Conservation (phyloP, 176 grass and related monocot species). For the Poa annua region DNA sequence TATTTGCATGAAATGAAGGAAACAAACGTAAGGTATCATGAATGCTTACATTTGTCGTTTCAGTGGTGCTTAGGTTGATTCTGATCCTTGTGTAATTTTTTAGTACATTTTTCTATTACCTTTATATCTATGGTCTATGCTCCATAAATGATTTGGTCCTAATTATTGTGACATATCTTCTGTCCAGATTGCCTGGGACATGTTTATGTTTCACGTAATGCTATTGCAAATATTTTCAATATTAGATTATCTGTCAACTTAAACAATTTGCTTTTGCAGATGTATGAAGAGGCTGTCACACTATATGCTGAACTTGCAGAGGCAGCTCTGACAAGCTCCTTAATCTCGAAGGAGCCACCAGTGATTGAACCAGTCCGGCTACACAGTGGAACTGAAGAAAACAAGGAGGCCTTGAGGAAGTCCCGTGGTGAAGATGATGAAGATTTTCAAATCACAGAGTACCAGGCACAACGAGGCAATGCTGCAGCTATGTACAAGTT, state of each 20-base stretch:
- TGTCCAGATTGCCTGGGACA: slow-evolving; percentile 5
- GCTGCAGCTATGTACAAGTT: slow-evolving; percentile 79
- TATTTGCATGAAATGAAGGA: slow-evolving; percentile 32
- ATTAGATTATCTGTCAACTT: slow-evolving; percentile 7
- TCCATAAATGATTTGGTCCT: slow-evolving; percentile 1
- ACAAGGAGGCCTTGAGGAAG: slow-evolving; percentile 85
- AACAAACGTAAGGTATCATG: not conserved
- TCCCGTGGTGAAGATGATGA: slow-evolving; percentile 92
- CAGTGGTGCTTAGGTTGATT: slow-evolving; percentile 10
- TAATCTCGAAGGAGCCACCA: slow-evolving; percentile 91
- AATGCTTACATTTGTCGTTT: not conserved
- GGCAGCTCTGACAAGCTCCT: slow-evolving; percentile 80
- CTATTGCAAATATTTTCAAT: slow-evolving; percentile 10
- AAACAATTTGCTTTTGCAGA: slow-evolving; percentile 51
- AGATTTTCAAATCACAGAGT: slow-evolving; percentile 95
- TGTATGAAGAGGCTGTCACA: slow-evolving; percentile 89
- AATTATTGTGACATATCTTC: slow-evolving; percentile 10
- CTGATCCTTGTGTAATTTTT: slow-evolving; percentile 3
- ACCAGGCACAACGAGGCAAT: slow-evolving; percentile 91
- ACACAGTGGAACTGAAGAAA: slow-evolving; percentile 96
- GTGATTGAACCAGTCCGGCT: slow-evolving; percentile 82
- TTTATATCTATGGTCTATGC: not conserved
- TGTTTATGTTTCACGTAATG: not conserved
- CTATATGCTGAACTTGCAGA: slow-evolving; percentile 95
- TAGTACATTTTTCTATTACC: not conserved